phyloP scores from a whole-genome alignment of 192 early-diverging fungal species.

The Coemansia sp. region DNA sequence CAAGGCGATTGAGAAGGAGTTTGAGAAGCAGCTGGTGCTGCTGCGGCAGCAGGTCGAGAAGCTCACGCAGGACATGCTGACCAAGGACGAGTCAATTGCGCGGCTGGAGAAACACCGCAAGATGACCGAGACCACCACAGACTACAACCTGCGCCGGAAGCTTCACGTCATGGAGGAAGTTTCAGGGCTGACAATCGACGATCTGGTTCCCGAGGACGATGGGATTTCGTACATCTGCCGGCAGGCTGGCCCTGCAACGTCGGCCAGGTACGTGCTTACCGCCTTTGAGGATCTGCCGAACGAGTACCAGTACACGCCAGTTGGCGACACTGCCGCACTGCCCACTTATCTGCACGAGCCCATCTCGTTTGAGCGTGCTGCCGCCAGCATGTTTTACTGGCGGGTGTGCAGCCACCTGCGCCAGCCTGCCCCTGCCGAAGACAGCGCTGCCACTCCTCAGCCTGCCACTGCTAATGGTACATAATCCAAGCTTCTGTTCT shows the following conservation, averaged over 20 bases:
- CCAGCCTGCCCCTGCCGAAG: not conserved
- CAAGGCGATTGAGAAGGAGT: slow-evolving; percentile 27
- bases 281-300: slow-evolving; percentile 41
- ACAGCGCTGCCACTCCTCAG: not conserved
- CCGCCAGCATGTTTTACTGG: slow-evolving; percentile 52
- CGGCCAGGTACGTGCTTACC: slow-evolving; percentile 39
- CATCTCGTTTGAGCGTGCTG: slow-evolving; percentile 42
- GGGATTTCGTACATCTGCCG: slow-evolving; percentile 47
- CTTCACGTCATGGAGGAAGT: slow-evolving; percentile 42
- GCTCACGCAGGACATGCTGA: slow-evolving; percentile 41
- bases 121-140: slow-evolving; percentile 43
- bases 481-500: not conserved
- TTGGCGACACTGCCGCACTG: slow-evolving; percentile 21
- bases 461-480: not conserved
- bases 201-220: slow-evolving; percentile 46
- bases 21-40: slow-evolving; percentile 34
- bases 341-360: slow-evolving; percentile 44
- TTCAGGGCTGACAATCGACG: slow-evolving; percentile 35
- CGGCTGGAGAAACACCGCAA: slow-evolving; percentile 45
- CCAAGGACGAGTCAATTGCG: slow-evolving; percentile 43
- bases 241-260: slow-evolving; percentile 24
- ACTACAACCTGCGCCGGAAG: slow-evolving; percentile 51
- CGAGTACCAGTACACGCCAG: slow-evolving; percentile 52
- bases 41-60: slow-evolving; percentile 37
- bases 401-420: slow-evolving; percentile 48